Conservation (phyloP, 441 rosid species). For the Cnidoscolus chayamansa region DNA sequence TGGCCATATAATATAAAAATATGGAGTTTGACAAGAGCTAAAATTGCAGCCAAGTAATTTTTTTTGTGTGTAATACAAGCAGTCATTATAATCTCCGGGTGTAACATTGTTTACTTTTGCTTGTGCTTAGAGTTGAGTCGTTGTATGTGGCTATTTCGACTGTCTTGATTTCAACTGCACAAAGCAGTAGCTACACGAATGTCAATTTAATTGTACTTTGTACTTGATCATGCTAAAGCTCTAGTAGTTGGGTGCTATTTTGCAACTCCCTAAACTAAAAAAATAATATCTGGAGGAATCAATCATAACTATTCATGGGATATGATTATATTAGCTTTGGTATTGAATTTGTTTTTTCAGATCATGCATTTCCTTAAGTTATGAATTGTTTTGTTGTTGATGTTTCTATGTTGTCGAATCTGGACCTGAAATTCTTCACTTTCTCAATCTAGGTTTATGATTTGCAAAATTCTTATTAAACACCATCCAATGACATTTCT, state of each 20-base stretch:
- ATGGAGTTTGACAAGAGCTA: neutral
- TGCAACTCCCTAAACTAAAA: neutral
- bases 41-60: neutral
- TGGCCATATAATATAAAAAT: too few species aligned
- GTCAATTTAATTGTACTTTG: neutral
- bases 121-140: neutral
- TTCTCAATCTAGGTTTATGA: neutral
- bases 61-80: neutral
- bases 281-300: neutral
- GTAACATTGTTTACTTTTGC: neutral
- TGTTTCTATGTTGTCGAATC: neutral
- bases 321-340: neutral
- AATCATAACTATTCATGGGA: too few species aligned
- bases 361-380: neutral
- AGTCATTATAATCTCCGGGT: neutral
- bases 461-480: neutral
- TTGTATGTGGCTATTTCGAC: neutral
- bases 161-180: neutral
- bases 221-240: neutral
- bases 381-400: neutral
- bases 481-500: neutral
- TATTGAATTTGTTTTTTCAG: neutral
- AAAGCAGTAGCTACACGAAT: neutral
- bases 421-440: neutral
- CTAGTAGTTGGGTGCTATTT: neutral